Conservation (phyloP, 2,329 filamentous ascomycete species). For the Aspergillus japonicus region DNA sequence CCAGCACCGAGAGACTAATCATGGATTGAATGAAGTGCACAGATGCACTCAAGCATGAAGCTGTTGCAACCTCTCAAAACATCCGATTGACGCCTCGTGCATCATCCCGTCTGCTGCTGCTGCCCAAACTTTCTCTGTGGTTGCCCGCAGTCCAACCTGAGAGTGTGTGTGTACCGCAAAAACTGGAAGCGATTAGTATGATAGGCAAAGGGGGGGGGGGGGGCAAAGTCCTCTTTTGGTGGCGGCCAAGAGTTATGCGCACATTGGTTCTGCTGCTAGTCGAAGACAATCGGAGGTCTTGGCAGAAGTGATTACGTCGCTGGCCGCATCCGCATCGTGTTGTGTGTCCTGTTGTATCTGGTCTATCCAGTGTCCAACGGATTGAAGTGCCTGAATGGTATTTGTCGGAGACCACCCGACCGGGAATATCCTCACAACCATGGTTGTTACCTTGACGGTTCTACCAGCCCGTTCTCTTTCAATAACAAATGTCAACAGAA, state of each 20-base stretch:
- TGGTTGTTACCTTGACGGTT: too few relatives aligned
- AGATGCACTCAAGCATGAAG: neutral
- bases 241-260: neutral
- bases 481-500: neutral
- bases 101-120: neutral
- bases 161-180: neutral
- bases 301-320: neutral
- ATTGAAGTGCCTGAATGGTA: too few relatives aligned
- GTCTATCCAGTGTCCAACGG: too few relatives aligned
- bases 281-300: neutral
- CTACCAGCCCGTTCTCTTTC: neutral
- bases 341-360: neutral
- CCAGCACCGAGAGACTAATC: too few relatives aligned
- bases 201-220: neutral
- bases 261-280: neutral
- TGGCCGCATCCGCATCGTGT: neutral
- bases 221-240: neutral
- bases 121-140: neutral
- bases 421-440: too few relatives aligned
- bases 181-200: neutral
- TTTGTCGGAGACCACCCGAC: too few relatives aligned
- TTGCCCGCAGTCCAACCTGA: neutral
- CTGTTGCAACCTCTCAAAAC: neutral
- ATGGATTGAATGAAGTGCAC: neutral
- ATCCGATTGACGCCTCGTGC: neutral